A percentile compares a stretch with the other conserved stretches of the same genome.
phyloP scores from a whole-genome alignment of 225 moss, liverwort and hornwort genomes.

The Neckera pumila region DNA sequence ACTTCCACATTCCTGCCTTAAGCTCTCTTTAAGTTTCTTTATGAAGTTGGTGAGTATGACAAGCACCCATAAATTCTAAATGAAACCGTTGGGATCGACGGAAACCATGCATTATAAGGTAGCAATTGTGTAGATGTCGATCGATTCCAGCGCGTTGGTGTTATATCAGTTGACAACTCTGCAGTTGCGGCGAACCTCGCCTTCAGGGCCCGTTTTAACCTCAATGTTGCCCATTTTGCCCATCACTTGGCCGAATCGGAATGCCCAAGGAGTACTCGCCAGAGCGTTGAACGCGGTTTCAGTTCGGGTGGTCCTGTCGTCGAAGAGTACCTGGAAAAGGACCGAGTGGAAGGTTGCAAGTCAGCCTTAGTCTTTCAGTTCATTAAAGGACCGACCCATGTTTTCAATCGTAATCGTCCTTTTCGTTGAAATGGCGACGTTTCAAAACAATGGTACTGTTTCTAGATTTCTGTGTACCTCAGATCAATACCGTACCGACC shows the following conservation, averaged over 20 bases:
- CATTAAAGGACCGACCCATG: not conserved
- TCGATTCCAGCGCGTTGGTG: not conserved
- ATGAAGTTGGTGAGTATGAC: not conserved
- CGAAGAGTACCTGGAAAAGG: conserved; percentile 5
- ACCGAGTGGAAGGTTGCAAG: not conserved
- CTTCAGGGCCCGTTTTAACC: conserved; percentile 1
- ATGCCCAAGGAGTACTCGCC: not conserved
- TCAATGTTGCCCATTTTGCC: conserved; percentile 9
- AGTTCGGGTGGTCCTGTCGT: not conserved
- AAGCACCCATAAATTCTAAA: not conserved
- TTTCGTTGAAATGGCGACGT: not conserved
- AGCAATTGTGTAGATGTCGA: not conserved
- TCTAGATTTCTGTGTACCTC: not conserved
- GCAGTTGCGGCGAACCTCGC: conserved; percentile 28
- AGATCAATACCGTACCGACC: not conserved
- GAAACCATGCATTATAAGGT: not conserved
- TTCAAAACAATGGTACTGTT: not conserved
- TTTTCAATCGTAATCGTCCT: not conserved
- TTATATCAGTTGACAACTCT: conserved; percentile 2
- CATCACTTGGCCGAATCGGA: conserved; percentile 15
- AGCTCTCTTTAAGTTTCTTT: not conserved
- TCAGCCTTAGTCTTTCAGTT: not conserved
- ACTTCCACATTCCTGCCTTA: not conserved
- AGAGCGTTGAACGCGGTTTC: conserved; percentile 7
- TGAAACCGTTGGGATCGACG: not conserved